Base-by-base conservation (phyloP, 371 early-diverging fungal species). In the Amoeboaphelidium protococcarum region DNA sequence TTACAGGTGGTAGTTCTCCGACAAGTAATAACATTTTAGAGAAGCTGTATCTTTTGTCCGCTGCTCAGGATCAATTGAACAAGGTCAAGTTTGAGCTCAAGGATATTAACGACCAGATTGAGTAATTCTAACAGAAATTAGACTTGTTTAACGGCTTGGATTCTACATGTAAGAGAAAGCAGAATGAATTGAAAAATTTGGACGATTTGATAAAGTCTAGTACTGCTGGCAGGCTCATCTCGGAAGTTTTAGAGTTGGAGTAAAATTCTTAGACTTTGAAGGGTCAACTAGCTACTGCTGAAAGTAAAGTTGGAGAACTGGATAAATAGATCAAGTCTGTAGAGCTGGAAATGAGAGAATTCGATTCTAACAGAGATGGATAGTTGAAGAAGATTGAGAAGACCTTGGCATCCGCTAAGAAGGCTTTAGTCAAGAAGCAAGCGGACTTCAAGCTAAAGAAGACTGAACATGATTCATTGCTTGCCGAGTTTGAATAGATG, bases 1-100 rank as follows among this genome's bases (percentile, higher is more conserved):
- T 99, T 21, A 83, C 89, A 10, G 99, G 98, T 50, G 99, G 99
- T 2, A 80, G 91, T 46, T 27, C 44, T 13, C 46, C 51, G 13
- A 43, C 25, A 23, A 50, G 44, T 37, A 26, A 20, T 1, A 51
- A 51, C 2, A 52, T 57, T 13, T 24, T 52, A 12, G 41, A 26
- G 25, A 50, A 51, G 10, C 21, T 48, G 20, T n/a, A n/a, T n/a
- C n/a, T n/a, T n/a, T n/a, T n/a, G n/a, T n/a, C n/a, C n/a, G n/a
- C n/a, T n/a, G n/a, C 52, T 31, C 48, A 60, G 21, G 42, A 47
- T 20, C 37, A 47, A 47, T 31, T 42, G 42, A 1, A 12, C 10
- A 26, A 49, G 2, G 2, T 23, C 6, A 25, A 48, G 48, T 42
- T 24, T 13, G 23, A 23, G 41, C 12, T 23, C n/a, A 12, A 31